Evolutionary conservation across 176 grass and related monocot genomes (phyloP).

Genomic region (Aechmea fasciata): DNA sequence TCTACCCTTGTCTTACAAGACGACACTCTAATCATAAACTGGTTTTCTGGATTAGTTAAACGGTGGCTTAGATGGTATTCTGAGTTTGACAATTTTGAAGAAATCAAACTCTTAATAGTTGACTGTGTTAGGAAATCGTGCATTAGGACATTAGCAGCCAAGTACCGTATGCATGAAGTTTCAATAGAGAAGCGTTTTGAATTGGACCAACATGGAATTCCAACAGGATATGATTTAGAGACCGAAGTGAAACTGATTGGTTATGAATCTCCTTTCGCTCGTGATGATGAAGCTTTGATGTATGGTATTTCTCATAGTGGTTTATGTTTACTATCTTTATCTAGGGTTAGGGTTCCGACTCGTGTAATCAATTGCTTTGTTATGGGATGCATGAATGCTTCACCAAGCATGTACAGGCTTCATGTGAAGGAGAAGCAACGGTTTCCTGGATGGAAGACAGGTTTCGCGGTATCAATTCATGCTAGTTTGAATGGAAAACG

Average conservation of each 20-base stretch:
- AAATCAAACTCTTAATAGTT: slow-evolving; percentile 61
- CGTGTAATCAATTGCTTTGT: slow-evolving; percentile 67
- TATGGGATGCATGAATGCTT: slow-evolving; percentile 54
- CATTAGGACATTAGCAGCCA: slow-evolving; percentile 85
- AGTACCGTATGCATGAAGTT: slow-evolving; percentile 69
- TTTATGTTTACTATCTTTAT: slow-evolving; percentile 67
- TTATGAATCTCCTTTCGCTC: slow-evolving; percentile 19
- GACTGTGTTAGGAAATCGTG: slow-evolving; percentile 79
- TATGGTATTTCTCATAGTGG: slow-evolving; percentile 72
- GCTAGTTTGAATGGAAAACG: slow-evolving; percentile 55
- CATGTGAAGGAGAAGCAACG: slow-evolving; percentile 72
- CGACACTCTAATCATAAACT: slow-evolving; percentile 78
- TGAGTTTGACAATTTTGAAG: slow-evolving; percentile 66
- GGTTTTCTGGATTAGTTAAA: slow-evolving; percentile 79
- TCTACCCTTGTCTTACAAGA: slow-evolving; percentile 76
- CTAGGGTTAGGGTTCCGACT: slow-evolving; percentile 61
- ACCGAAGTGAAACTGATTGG: slow-evolving; percentile 27
- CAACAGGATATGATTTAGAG: slow-evolving; percentile 50
- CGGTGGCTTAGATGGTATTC: slow-evolving; percentile 80
- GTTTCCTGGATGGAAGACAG: slow-evolving; percentile 86
- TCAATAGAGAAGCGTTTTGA: slow-evolving; percentile 89
- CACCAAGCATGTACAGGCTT: slow-evolving; percentile 72
- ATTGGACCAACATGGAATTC: slow-evolving; percentile 61
- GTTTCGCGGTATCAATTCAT: slow-evolving; percentile 80
- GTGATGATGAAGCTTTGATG: slow-evolving; percentile 58